Percentiles rank a stretch among this genome's conserved stretches.
phyloP scores from a whole-genome alignment of 805 yeast genomes.

The Yarrowia sp. region DNA sequence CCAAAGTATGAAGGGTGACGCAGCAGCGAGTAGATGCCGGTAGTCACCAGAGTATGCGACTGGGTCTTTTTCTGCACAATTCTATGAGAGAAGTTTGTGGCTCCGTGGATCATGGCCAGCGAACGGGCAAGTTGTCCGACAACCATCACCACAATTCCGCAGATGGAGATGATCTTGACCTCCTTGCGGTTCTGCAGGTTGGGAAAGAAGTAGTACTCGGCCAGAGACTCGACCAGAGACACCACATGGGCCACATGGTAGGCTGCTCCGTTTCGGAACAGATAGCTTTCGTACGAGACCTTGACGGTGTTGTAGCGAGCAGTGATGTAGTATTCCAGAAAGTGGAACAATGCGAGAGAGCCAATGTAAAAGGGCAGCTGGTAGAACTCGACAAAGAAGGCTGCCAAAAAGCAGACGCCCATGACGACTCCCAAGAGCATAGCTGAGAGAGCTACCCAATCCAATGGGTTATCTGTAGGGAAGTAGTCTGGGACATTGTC shows the following conservation, averaged over 20 bases:
- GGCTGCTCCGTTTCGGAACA: constrained; percentile 60
- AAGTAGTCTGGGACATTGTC: not conserved
- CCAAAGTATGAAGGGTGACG: constrained; percentile 94
- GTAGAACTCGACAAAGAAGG: constrained; percentile 28
- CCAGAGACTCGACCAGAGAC: constrained; percentile 51
- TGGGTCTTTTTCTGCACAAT: constrained; percentile 53
- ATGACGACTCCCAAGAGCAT: constrained; percentile 36
- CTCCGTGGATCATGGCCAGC: constrained; percentile 83
- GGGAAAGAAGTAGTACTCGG: constrained; percentile 48
- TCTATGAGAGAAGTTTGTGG: constrained; percentile 79
- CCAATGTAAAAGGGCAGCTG: constrained; percentile 51
- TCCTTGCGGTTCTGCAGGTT: constrained; percentile 9
- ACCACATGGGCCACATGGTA: constrained; percentile 57
- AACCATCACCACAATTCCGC: constrained; percentile 52
- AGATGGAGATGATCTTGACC: constrained; percentile 37
- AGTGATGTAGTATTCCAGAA: constrained; percentile 77
- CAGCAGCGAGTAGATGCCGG: constrained; percentile 62
- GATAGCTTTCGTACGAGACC: constrained; percentile 67
- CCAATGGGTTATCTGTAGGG: constrained; percentile 30
- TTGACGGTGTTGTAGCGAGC: constrained; percentile 67
- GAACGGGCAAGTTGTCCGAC: constrained; percentile 70
- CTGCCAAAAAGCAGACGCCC: constrained; percentile 29
- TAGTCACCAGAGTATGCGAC: constrained; percentile 67
- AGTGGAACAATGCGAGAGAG: constrained; percentile 64
- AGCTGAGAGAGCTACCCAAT: constrained; percentile 36